phyloP scores from a whole-genome alignment of 768 basidiomycete genomes.

The Candolleomyces eurysporus region DNA sequence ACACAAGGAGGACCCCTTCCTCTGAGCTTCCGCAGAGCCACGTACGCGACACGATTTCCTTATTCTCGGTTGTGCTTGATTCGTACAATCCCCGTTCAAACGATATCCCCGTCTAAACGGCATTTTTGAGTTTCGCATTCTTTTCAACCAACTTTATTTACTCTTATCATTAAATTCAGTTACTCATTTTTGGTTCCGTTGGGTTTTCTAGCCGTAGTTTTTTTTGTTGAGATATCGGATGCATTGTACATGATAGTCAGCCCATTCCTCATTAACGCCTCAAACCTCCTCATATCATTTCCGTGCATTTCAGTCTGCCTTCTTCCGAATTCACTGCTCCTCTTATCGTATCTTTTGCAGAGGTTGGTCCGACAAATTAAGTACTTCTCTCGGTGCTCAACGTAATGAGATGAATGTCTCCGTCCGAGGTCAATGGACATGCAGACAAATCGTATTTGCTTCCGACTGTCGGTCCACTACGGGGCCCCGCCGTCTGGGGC shows the following conservation, averaged over 20 bases:
- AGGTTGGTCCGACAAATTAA: constrained; percentile 2
- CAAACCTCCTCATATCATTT: too few species aligned
- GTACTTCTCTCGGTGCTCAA: not conserved
- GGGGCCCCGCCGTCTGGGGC: too few species aligned
- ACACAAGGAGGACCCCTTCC: constrained; percentile 15
- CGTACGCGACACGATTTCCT: constrained; percentile 5
- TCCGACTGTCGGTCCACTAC: too few species aligned
- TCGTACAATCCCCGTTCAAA: not conserved
- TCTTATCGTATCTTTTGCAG: constrained; percentile 3
- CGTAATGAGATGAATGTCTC: too few species aligned
- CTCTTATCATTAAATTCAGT: not conserved
- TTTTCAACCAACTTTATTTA: too few species aligned
- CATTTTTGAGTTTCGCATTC: too few species aligned
- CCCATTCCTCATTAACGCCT: not conserved
- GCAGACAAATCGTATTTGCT: too few species aligned
- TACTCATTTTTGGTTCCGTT: constrained; percentile 4
- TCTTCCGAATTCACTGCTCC: not conserved
- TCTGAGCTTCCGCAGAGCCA: not conserved
- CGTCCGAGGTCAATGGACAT: too few species aligned
- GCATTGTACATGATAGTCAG: not conserved
- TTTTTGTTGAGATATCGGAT: constrained; percentile 3
- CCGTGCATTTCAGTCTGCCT: not conserved
- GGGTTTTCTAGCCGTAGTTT: constrained; percentile 1
- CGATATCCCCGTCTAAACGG: too few species aligned
- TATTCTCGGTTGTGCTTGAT: not conserved